Evolutionary conservation across 768 basidiomycete species (phyloP).

Genomic region (Suillus brevipes): DNA sequence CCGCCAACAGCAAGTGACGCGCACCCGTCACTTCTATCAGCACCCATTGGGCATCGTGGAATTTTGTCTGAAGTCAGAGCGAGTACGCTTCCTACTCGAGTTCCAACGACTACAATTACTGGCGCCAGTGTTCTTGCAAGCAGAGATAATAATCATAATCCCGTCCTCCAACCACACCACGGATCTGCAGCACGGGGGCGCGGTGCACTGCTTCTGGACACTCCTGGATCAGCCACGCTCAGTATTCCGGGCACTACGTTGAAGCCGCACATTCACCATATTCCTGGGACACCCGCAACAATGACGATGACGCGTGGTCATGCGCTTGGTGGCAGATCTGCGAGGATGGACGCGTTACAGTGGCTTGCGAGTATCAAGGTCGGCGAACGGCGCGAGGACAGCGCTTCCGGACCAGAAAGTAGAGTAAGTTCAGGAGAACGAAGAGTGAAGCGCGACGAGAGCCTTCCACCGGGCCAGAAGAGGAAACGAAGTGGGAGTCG

Average conservation of each 20-base stretch:
- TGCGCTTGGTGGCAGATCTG: conserved; percentile 46
- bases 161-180: conserved; percentile 34
- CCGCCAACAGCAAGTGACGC: conserved; percentile 43
- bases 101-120: conserved; percentile 11
- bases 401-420: conserved; percentile 51
- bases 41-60: conserved; percentile 63
- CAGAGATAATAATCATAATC: conserved; percentile 16
- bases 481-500: conserved; percentile 52
- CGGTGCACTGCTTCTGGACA: conserved; percentile 23
- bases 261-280: conserved; percentile 12
- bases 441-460: background rate
- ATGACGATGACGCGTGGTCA: conserved; percentile 51
- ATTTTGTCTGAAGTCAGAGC: conserved; percentile 75
- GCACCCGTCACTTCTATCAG: conserved; percentile 52
- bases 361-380: conserved; percentile 79
- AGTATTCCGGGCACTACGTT: conserved; percentile 9
- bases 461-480: conserved; percentile 16
- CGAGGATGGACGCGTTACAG: conserved; percentile 62
- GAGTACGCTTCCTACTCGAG: conserved; percentile 34
- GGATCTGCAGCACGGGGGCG: conserved; percentile 35
- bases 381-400: conserved; percentile 54
- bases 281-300: conserved; percentile 22
- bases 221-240: conserved; percentile 37
- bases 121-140: background rate
- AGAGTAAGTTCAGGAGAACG: conserved; percentile 42